Evolutionary conservation across 306 rosid species (phyloP).

Genomic region (Canavalia ensiformis): DNA sequence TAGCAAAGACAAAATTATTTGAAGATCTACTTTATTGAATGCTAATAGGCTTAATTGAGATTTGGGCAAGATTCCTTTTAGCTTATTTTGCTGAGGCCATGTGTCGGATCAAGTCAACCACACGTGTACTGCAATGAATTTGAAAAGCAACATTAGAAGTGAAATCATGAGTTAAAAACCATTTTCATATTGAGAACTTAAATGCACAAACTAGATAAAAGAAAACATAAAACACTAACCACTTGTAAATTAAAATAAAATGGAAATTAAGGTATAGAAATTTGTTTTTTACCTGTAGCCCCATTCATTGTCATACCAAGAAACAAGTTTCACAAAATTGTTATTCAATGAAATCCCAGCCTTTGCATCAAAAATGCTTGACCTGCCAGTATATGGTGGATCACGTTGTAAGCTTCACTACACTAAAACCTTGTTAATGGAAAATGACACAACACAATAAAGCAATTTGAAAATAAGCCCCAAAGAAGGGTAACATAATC

Average conservation of each 20-base stretch:
- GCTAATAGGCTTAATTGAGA: neutral
- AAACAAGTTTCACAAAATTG: slow-evolving; percentile 74
- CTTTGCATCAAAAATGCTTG: slow-evolving; percentile 68
- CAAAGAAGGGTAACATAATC: slow-evolving; percentile 5
- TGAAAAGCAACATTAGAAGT: neutral
- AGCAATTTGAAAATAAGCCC: neutral
- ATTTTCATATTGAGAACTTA: neutral
- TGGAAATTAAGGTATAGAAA: neutral
- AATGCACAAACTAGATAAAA: neutral
- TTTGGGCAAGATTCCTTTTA: neutral
- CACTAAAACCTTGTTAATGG: neutral
- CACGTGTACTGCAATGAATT: slow-evolving; percentile 54
- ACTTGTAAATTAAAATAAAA: neutral
- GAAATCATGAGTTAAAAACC: neutral
- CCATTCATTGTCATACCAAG: slow-evolving; percentile 83
- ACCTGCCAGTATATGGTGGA: slow-evolving; percentile 45
- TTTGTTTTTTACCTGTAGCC: slow-evolving; percentile 62
- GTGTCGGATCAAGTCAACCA: slow-evolving; percentile 64
- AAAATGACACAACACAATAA: neutral
- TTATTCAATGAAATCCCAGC: slow-evolving; percentile 75
- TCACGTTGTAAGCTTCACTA: slow-evolving; percentile 38
- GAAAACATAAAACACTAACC: neutral
- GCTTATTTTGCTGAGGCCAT: slow-evolving; percentile 54
- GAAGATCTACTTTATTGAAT: slow-evolving; percentile 5
- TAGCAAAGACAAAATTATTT: slow-evolving; percentile 29